Evolutionary conservation across 352 stramenopile genomes (phyloP), one percentile per base, ranked within the genome.

Genomic region (Globisporangium iwayamae): DNA sequence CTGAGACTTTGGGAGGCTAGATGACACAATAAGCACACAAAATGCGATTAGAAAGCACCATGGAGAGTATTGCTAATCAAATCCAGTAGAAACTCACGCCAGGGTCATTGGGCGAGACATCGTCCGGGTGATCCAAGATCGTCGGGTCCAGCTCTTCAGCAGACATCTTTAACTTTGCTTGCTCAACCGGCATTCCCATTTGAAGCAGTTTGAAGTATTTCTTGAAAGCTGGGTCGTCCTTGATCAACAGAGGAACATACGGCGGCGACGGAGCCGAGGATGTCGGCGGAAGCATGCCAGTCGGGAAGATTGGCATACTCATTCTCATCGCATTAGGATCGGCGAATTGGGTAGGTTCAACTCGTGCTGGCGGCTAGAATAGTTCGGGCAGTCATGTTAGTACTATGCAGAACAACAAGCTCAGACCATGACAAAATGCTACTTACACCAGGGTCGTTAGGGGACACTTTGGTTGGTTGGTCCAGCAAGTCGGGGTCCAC

Each of bases 171-270:
- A 93, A 72, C 69, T 92, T 87, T 41, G 91, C 86, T 58, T 96
- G 85, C 39, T 91, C 87, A 20, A 75, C 65, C 18, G 85, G 83
- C 85, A 96, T 93, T 4, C 87, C 87, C 84, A 96, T 89, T 65
- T 85, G 72, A 32, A 69, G 67, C 9, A 94, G 70, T 55, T 96
- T 96, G 63, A 96, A 94, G 60, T 90, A 94, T 60, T 96, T 96
- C 25, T 77, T 78, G 52, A 84, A 78, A 43, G 79, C 67, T 41
- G 83, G 72, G 41, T 96, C 85, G 56, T 94, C 70, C 64, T 91
- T 93, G 43, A 93, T 78, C 43, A 89, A 63, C 11, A 94, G 56
- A 7, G 87, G 82, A 3, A 85, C 70, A 56, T 96, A 96, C 11
- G 83, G 73, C 45, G 71, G 56, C 25, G 51, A 18, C 30, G 47